Percentiles rank a stretch among this genome's conserved stretches.
phyloP scores from a whole-genome alignment of 441 rosid genomes.

The Adansonia madagascariensis region DNA sequence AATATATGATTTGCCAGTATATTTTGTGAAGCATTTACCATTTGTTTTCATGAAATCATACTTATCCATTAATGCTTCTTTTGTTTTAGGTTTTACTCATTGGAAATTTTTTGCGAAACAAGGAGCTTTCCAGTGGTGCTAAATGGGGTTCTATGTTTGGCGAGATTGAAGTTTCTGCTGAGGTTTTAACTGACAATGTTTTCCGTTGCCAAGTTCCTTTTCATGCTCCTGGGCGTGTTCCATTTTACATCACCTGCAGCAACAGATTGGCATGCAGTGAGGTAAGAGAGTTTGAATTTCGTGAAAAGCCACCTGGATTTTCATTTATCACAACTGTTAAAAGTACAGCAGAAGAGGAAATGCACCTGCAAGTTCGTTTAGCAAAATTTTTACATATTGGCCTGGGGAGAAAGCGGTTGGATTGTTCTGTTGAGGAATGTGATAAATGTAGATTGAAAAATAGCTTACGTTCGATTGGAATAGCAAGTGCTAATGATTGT shows the following conservation, averaged over 20 bases:
- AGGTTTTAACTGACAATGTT: conserved; percentile 51
- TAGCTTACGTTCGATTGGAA: conserved; percentile 35
- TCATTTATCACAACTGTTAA: conserved; percentile 22
- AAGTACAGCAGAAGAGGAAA: conserved; percentile 35
- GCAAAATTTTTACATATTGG: conserved; percentile 43
- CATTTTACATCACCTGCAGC: conserved; percentile 66
- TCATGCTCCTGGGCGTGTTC: conserved; percentile 61
- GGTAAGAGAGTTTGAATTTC: conserved; percentile 74
- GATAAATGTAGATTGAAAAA: conserved; percentile 46
- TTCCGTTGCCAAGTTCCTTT: conserved; percentile 63
- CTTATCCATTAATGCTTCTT: conserved; percentile 22
- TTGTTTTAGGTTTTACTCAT: conserved; percentile 53
- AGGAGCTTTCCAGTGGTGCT: conserved; percentile 38
- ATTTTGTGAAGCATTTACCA: background rate
- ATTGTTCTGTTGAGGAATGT: conserved; percentile 46
- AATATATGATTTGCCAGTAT: background rate
- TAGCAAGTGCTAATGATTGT: conserved; percentile 27
- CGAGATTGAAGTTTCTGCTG: conserved; percentile 71
- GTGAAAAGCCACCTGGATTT: conserved; percentile 40
- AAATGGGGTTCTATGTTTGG: conserved; percentile 82
- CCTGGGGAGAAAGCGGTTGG: conserved; percentile 35
- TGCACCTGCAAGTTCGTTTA: conserved; percentile 46
- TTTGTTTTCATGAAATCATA: conserved; percentile 21
- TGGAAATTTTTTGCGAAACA: conserved; percentile 60
- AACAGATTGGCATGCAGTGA: conserved; percentile 79